Conservation (phyloP, 441 rosid species). For the Breynia disticha region DNA sequence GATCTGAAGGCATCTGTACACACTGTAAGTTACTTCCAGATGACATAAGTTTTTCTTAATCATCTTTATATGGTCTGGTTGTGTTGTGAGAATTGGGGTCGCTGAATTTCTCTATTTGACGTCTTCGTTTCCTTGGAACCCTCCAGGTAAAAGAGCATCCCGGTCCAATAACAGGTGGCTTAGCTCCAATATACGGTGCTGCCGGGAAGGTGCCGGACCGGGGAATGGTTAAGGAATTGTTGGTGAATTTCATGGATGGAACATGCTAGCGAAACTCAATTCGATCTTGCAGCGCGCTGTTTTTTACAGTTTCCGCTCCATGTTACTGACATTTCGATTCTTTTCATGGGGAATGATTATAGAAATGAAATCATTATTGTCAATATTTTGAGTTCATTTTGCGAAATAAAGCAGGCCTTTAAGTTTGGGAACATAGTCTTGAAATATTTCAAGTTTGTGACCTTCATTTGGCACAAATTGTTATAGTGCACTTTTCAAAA, state of each 20-base stretch:
- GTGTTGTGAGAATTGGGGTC: too few species aligned
- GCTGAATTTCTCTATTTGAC: neutral
- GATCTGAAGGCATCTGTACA: constrained; percentile 69
- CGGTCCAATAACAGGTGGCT: constrained; percentile 75
- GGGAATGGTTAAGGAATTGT: constrained; percentile 69
- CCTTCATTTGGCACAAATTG: too few species aligned
- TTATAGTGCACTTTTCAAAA: too few species aligned
- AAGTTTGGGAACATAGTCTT: too few species aligned
- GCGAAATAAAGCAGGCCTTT: too few species aligned
- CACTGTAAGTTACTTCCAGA: constrained; percentile 41
- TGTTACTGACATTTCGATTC: too few species aligned
- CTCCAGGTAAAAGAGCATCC: constrained; percentile 73
- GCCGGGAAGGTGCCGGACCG: constrained; percentile 86
- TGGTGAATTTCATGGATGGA: constrained; percentile 80
- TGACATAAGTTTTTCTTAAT: neutral
- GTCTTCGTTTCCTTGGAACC: neutral
- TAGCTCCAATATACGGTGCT: constrained; percentile 96
- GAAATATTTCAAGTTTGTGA: too few species aligned
- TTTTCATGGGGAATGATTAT: too few species aligned
- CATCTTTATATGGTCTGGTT: neutral
- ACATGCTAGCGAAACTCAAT: constrained; percentile 33
- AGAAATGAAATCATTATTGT: too few species aligned
- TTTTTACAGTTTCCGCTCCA: too few species aligned
- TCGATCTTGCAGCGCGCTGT: too few species aligned
- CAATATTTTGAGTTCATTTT: too few species aligned